Base-by-base conservation (phyloP, 352 stramenopile species). In the Globisporangium yorkense region DNA sequence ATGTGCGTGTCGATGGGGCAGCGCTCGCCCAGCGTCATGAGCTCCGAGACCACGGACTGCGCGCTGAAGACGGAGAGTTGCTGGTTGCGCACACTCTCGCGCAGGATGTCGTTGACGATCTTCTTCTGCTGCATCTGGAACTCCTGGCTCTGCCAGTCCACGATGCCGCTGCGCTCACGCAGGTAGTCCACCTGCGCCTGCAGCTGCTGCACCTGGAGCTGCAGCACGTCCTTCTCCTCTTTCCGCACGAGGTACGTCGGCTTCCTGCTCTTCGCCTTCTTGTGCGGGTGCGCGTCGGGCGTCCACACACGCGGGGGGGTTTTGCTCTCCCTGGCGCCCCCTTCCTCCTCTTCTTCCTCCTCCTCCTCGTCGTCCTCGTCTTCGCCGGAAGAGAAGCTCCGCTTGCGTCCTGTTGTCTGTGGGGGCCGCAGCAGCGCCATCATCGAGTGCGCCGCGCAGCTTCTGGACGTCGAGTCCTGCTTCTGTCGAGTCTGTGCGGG, bases 221-320 rank as follows among this genome's bases (percentile, higher is more conserved):
- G 58, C 45, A 82, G 48, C 50, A 72, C 45, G 27, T 68, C 66
- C 43, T 74, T 74, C 71, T 82, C 73, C 54, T 78, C 72, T 59
- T 81, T 81, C 21, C 72, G 65, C 16, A 78, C 65, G 37, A 81
- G 62, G 43, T 81, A 81, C 47, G 72, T 81, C 8, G 72, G 72
- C 29, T 81, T 81, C 16, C 72, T 70, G 33, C 58, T 53, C 24
- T 65, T 73, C 43, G 56, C 35, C 37, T 67, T 67, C 51, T 76
- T 80, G 29, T 51, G 54, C 46, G 56, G 5, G 54, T 58, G 12
- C 52, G 66, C 10, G 5, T 40, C 54, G 40, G 12, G 33, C 37
- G 12, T 35, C 62, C 31, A 63, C 31, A 20, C 18, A 12, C 16
- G 9, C 16, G n/a, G 46, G 8, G 20, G 5, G 5, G 31, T 3